Percentiles rank a stretch among this genome's conserved stretches.
Conservation (phyloP, 345 rosid genomes). For the Gynandropsis gynandra region DNA sequence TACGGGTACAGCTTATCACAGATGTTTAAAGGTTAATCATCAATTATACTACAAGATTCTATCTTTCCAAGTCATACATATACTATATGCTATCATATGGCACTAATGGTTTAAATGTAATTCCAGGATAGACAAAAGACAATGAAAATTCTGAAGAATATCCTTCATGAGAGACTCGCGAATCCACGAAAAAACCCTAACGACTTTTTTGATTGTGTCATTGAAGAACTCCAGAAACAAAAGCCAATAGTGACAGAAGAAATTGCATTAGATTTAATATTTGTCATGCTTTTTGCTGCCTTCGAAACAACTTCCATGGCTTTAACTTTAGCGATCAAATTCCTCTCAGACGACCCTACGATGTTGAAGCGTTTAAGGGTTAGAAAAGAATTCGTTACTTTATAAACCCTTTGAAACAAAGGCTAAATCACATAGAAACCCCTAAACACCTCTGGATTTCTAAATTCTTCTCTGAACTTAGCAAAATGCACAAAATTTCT, state of each 20-base stretch:
- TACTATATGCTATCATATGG: background rate
- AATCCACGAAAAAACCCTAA: conserved; percentile 39
- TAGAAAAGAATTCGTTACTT: conserved; percentile 1
- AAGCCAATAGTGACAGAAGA: conserved; percentile 76
- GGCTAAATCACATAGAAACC: background rate
- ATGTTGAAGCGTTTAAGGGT: conserved; percentile 70
- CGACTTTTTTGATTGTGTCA: conserved; percentile 82
- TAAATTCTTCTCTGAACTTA: too few species aligned
- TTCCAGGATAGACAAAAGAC: conserved; percentile 80
- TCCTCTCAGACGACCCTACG: conserved; percentile 60
- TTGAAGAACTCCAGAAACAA: conserved; percentile 68
- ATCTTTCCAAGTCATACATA: background rate
- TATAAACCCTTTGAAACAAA: background rate
- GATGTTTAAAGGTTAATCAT: conserved; percentile 27
- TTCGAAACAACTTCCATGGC: conserved; percentile 96
- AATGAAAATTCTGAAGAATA: conserved; percentile 66
- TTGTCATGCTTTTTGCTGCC: conserved; percentile 85
- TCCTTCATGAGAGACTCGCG: conserved; percentile 62
- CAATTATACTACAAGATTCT: background rate
- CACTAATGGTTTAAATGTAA: background rate
- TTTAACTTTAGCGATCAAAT: conserved; percentile 68
- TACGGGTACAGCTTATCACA: conserved; percentile 35
- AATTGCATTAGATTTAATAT: conserved; percentile 89
- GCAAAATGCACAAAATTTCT: too few species aligned
- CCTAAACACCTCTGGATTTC: too few species aligned